phyloP scores from a whole-genome alignment of 2,329 filamentous ascomycete species.

The Arthrobotrys conoides region DNA sequence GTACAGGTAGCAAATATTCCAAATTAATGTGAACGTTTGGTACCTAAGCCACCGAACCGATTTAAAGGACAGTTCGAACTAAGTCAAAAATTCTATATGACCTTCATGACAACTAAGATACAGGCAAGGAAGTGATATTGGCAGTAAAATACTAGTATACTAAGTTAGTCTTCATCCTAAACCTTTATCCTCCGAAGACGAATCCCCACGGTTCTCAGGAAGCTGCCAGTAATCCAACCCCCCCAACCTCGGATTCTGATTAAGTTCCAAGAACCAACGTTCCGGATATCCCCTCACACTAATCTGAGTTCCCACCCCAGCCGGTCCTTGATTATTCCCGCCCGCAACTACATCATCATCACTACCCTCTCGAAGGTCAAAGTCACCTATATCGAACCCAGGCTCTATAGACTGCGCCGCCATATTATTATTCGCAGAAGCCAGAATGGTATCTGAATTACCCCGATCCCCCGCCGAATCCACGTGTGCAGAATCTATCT shows the following conservation, averaged over 20 bases:
- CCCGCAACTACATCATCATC: neutral
- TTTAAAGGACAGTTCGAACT: too few relatives aligned
- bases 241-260: conserved; percentile 8
- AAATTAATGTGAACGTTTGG: too few relatives aligned
- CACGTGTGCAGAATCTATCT: neutral
- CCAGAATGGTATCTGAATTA: neutral
- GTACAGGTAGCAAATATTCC: neutral
- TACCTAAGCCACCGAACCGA: too few relatives aligned
- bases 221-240: conserved; percentile 27
- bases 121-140: too few relatives aligned
- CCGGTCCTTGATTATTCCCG: neutral
- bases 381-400: neutral
- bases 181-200: conserved; percentile 33
- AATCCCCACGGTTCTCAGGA: neutral
- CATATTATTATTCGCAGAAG: neutral
- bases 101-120: too few relatives aligned
- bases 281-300: conserved; percentile 1
- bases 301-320: neutral
- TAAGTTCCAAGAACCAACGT: conserved; percentile 14
- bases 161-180: neutral
- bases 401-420: neutral
- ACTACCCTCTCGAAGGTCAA: neutral
- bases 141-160: too few relatives aligned
- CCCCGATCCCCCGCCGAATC: neutral
- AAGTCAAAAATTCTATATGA: too few relatives aligned